A percentile compares a stretch with the other conserved stretches of the same genome.
These are phyloP conservation scores for Cochlearia excelsa DNA, from an alignment of 345 rosid genomes.

Conservation along the genomic window DNA sequence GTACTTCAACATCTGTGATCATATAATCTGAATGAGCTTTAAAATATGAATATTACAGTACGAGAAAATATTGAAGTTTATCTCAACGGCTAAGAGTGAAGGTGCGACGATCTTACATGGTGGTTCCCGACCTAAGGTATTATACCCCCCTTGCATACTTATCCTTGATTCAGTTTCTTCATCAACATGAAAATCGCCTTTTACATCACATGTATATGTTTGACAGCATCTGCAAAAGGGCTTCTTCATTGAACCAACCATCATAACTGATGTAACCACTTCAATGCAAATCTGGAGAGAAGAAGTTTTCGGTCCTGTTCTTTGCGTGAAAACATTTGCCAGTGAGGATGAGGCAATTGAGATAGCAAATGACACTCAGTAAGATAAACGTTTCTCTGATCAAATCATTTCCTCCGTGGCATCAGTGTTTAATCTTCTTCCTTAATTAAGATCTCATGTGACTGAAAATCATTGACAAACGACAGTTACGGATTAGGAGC, in stretches of 20 bases:
- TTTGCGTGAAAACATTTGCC: conserved; percentile 77
- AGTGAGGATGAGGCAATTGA: conserved; percentile 95
- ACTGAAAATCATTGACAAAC: conserved; percentile 27
- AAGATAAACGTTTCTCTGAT: conserved; percentile 38
- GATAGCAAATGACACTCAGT: conserved; percentile 89
- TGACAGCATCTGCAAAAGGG: conserved; percentile 78
- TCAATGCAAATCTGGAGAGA: conserved; percentile 99
- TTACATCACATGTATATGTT: not conserved
- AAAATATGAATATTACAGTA: conserved; percentile 47
- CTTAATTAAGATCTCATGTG: conserved; percentile 13
- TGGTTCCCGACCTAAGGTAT: conserved; percentile 78
- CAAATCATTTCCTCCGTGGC: not conserved
- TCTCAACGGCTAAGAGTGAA: conserved; percentile 76
- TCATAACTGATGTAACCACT: conserved; percentile 67
- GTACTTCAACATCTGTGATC: conserved; percentile 5
- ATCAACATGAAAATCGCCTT: conserved; percentile 17
- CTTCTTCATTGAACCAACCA: conserved; percentile 76
- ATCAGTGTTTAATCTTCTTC: conserved; percentile 1
- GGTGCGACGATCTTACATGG: conserved; percentile 83
- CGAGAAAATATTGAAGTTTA: conserved; percentile 66
- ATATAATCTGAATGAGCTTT: conserved; percentile 22
- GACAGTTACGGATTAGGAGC: conserved; percentile 78
- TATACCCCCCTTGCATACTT: not conserved
- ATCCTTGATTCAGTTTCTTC: conserved; percentile 17
- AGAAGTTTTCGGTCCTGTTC: conserved; percentile 96